Conservation (phyloP, 208 protist genomes). For the Acanthamoeba divionensis region DNA sequence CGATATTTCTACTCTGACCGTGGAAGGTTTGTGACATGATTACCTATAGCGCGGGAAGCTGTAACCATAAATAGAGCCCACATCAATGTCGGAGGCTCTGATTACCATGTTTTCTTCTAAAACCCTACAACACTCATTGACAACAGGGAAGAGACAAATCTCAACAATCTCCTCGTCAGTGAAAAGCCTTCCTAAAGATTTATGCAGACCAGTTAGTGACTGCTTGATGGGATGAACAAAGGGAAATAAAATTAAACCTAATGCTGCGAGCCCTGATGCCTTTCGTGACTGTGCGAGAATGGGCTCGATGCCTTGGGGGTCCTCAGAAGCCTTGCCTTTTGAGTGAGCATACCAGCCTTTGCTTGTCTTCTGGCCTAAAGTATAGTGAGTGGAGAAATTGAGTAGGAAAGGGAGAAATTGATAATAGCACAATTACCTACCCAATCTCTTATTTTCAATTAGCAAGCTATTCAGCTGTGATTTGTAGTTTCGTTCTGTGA, state of each 20-base stretch:
- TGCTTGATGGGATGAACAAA: conserved; percentile 72
- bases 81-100: conserved; percentile 84
- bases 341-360: not conserved
- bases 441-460: not conserved
- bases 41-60: conserved; percentile 79
- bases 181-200: not conserved
- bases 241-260: not conserved
- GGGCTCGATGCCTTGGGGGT: conserved; percentile 75
- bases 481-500: conserved; percentile 31
- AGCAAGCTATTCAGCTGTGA: not conserved
- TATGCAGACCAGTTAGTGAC: not conserved
- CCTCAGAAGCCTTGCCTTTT: conserved; percentile 63
- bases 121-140: conserved; percentile 88
- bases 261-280: conserved; percentile 70
- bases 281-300: conserved; percentile 75
- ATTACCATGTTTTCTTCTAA: conserved; percentile 81
- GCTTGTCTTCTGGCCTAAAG: not conserved
- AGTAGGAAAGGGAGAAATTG: not conserved
- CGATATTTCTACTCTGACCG: too few relatives aligned
- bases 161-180: conserved; percentile 84
- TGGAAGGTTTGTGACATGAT: too few relatives aligned
- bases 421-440: conserved; percentile 53
- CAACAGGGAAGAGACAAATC: conserved; percentile 83
- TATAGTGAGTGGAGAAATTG: not conserved
- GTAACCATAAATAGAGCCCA: conserved; percentile 83